These are phyloP conservation scores for Clausena lansium DNA, from an alignment of 345 rosid genomes.

Conservation along the genomic window DNA sequence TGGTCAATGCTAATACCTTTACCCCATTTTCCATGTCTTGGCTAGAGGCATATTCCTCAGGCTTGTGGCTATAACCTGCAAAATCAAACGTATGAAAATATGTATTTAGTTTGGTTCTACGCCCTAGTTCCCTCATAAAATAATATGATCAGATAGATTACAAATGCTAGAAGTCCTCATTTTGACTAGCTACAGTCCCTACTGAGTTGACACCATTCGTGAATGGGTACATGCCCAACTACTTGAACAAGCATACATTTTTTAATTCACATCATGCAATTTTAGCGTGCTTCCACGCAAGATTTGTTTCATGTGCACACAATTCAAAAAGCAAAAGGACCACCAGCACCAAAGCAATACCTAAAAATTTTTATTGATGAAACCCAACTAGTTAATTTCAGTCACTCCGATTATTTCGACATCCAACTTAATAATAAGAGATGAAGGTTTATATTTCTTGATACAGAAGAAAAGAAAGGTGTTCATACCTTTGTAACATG, in stretches of 20 bases:
- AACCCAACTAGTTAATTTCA: background rate
- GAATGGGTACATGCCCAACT: background rate
- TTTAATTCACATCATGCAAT: background rate
- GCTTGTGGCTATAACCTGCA: conserved; percentile 91
- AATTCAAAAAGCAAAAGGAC: background rate
- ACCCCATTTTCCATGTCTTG: conserved; percentile 73
- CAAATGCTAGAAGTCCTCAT: background rate
- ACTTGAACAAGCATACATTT: background rate
- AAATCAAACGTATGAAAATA: conserved; percentile 14
- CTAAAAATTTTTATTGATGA: background rate
- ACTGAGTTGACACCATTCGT: background rate
- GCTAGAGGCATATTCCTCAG: conserved; percentile 70
- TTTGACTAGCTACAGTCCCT: background rate
- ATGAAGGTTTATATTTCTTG: background rate
- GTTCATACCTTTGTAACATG: conserved; percentile 85
- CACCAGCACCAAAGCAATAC: background rate
- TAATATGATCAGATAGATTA: background rate
- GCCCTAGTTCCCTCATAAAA: background rate
- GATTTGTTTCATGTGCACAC: background rate
- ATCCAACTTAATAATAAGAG: background rate
- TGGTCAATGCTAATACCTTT: conserved; percentile 66
- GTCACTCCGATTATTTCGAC: background rate
- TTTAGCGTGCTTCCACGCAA: background rate
- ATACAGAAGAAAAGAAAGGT: conserved; percentile 3
- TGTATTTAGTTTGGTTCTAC: background rate